These are phyloP conservation scores for Rutidosis leptorrhynchoides DNA, from an alignment of 129 eudicot genomes.

Conservation along the genomic window DNA sequence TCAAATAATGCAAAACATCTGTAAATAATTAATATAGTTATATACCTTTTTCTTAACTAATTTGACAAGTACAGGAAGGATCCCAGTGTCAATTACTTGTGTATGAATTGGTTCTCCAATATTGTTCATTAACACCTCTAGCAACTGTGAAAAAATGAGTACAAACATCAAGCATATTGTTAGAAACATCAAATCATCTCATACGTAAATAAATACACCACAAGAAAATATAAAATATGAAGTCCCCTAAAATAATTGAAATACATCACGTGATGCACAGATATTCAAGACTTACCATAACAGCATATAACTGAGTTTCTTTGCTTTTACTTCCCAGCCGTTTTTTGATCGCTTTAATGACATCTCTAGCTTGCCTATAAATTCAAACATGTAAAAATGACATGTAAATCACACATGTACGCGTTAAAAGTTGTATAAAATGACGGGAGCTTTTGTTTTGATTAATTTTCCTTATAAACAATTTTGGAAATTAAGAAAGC, in stretches of 20 bases:
- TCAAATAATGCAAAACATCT: neutral
- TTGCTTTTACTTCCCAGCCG: conserved; percentile 75
- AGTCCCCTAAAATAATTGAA: neutral
- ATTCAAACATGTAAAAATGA: conserved; percentile 6
- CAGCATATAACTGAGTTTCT: conserved; percentile 71
- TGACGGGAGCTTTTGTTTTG: neutral
- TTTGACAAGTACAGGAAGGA: conserved; percentile 78
- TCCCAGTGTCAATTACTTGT: conserved; percentile 80
- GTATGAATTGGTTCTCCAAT: conserved; percentile 92
- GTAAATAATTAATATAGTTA: conserved; percentile 39
- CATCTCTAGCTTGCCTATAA: conserved; percentile 85
- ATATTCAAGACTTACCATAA: conserved; percentile 49
- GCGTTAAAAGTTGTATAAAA: neutral
- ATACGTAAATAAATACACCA: neutral
- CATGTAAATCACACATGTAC: conserved; percentile 9
- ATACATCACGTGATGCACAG: neutral
- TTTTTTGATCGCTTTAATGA: conserved; percentile 82
- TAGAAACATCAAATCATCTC: conserved; percentile 11
- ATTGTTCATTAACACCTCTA: conserved; percentile 93
- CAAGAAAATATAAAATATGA: neutral
- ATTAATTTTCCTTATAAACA: neutral
- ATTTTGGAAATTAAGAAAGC: neutral
- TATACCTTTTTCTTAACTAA: conserved; percentile 90
- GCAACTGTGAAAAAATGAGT: conserved; percentile 41
- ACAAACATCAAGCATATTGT: conserved; percentile 15